Percentiles rank a stretch among this genome's conserved stretches.
Evolutionary conservation across 441 rosid species (phyloP).

Genomic region (Theobroma grandiflorum): DNA sequence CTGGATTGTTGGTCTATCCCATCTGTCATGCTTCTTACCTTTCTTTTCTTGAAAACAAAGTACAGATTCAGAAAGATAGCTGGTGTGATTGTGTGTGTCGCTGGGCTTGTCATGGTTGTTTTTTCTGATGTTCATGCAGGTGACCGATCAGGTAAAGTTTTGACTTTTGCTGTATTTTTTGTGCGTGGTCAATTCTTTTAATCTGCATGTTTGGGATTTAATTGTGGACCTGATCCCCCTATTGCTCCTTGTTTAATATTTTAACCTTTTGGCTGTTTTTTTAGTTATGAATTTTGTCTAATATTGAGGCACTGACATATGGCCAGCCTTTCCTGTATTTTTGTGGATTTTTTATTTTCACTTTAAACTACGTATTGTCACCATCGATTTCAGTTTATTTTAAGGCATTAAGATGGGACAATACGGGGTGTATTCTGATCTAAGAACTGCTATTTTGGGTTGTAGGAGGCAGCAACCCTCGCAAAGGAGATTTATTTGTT

Average conservation of each 20-base stretch:
- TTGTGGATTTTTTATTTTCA: background rate
- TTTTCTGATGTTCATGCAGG: constrained; percentile 92
- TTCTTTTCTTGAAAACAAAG: constrained; percentile 77
- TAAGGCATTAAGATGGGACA: background rate
- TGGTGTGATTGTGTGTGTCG: constrained; percentile 82
- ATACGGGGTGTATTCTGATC: background rate
- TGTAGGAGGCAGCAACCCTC: constrained; percentile 79
- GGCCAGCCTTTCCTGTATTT: background rate
- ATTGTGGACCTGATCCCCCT: background rate
- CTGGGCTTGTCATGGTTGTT: constrained; percentile 80
- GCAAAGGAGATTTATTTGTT: constrained; percentile 81
- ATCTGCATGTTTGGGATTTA: background rate
- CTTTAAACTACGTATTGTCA: background rate
- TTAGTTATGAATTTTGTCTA: background rate
- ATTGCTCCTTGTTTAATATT: background rate
- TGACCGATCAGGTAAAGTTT: constrained; percentile 71
- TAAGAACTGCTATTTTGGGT: constrained; percentile 18
- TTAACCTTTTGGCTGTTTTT: background rate
- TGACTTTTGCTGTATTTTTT: background rate
- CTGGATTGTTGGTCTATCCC: constrained; percentile 98
- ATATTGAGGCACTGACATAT: background rate
- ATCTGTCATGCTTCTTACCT: constrained; percentile 81
- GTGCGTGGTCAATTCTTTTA: background rate
- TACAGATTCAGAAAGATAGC: constrained; percentile 76
- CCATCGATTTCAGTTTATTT: constrained; percentile 2